Evolutionary conservation across 192 early-diverging fungal species (phyloP).

Genomic region (Backusella sp.): DNA sequence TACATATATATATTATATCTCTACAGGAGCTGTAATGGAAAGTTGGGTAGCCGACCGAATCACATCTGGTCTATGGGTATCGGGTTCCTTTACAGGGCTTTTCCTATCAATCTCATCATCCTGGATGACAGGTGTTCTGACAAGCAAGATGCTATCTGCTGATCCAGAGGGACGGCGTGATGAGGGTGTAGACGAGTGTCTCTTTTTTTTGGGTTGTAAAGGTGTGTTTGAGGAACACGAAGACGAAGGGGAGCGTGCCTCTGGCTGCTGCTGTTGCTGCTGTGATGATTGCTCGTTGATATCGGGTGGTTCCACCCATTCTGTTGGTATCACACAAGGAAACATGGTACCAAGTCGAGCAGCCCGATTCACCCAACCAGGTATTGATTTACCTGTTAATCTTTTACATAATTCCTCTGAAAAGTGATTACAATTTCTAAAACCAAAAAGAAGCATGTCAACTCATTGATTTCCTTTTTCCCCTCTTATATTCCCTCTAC

Average conservation of each 20-base stretch:
- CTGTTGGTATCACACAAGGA: constrained; percentile 27
- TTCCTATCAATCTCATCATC: constrained; percentile 14
- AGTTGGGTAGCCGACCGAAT: constrained; percentile 33
- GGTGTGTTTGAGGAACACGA: constrained; percentile 9
- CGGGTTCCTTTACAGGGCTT: constrained; percentile 29
- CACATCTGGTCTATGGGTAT: constrained; percentile 31
- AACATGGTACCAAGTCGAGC: constrained; percentile 27
- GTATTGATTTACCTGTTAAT: constrained; percentile 19
- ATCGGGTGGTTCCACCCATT: constrained; percentile 31
- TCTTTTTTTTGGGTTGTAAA: constrained; percentile 1
- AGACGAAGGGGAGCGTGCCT: constrained; percentile 1
- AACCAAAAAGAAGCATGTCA: not conserved
- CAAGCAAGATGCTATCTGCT: constrained; percentile 16
- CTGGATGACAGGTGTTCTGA: constrained; percentile 4
- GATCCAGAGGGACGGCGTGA: constrained; percentile 11
- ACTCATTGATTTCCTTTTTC: not conserved
- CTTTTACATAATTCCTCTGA: constrained; percentile 19
- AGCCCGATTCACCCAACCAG: constrained; percentile 31
- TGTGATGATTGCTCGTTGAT: not conserved
- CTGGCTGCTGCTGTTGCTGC: not conserved
- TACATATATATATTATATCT: constrained; percentile 19
- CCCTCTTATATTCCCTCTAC: not conserved
- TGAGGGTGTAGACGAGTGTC: not conserved
- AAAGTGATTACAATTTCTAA: constrained; percentile 36
- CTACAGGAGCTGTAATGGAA: constrained; percentile 27